Base-by-base conservation (phyloP, 1,139 yeast genomes). In the Zygotorulaspora mrakii region DNA sequence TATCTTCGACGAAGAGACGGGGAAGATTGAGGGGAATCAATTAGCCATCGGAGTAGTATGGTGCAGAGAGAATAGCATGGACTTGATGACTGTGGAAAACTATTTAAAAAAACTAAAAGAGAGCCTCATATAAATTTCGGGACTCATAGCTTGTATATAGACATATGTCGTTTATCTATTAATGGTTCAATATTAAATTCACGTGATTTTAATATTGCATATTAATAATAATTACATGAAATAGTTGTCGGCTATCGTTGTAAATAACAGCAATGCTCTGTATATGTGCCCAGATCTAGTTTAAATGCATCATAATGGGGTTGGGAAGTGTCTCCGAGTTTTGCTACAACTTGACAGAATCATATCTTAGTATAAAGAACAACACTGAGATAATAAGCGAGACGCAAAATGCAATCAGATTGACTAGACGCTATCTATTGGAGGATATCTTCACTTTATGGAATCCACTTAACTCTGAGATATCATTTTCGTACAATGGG, bases 401-500 rank as follows among this genome's bases (percentile, higher is more conserved):
- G 6, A 62, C 66, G 10, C 60, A 62, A 38, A 33, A 46, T 9
- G 62, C 60, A 2, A 55, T 62, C 3, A 39, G 34, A 17, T 17
- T 46, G 17, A 59, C 64, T 1, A 46, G 53, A 23, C 20, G 34
- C 9, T 38, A 50, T 33, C 40, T 62, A 12, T 31, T 58, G 7
- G 36, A 52, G 10, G 58, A 56, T 25, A 53, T 60, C 4, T 55
- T 62, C 33, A 39, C 52, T 1, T 46, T 50, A 12, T 59, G 64
- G 61, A 47, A 53, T 30, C 64, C 64, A 1, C 43, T 53, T n/a
- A 49, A 48, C 35, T 55, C 57, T 14, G 60, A 55, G 17, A 56
- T 57, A 9, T 55, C 65, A 2, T 58, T 62, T 37, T 60, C 65
- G 1, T 62, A 58, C 39, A 62, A 62, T 37, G 66, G 66, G 13